Percentiles rank a stretch among this genome's conserved stretches.
phyloP scores from a whole-genome alignment of 768 basidiomycete species.

The Nevesoporus exiguus region DNA sequence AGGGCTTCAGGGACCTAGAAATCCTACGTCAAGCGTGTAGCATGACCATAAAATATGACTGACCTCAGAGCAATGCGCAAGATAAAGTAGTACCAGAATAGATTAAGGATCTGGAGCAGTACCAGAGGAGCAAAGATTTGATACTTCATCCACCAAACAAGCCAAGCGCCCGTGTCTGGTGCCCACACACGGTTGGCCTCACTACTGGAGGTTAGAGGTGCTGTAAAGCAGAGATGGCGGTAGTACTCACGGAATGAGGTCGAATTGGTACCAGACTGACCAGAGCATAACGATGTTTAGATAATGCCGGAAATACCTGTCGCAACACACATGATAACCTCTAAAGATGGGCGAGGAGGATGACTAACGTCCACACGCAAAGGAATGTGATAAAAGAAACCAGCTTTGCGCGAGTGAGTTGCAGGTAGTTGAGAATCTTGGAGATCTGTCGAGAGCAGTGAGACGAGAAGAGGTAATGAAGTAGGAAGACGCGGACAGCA shows the following conservation, averaged over 20 bases:
- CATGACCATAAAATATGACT: constrained; percentile 21
- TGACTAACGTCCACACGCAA: constrained; percentile 74
- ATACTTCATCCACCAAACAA: constrained; percentile 75
- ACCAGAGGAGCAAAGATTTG: constrained; percentile 76
- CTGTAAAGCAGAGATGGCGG: background rate
- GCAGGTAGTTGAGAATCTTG: constrained; percentile 87
- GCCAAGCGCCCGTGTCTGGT: constrained; percentile 61
- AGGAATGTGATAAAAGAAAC: constrained; percentile 65
- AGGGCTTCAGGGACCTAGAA: constrained; percentile 50
- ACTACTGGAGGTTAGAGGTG: constrained; percentile 33
- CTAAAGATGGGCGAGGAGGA: background rate
- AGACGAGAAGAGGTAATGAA: background rate
- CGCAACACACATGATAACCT: background rate
- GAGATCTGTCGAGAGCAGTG: constrained; percentile 49
- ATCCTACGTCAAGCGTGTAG: constrained; percentile 6
- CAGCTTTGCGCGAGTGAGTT: constrained; percentile 59
- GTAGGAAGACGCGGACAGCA: constrained; percentile 50
- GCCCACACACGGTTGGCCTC: constrained; percentile 54
- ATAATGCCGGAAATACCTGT: constrained; percentile 91
- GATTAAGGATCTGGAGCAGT: constrained; percentile 76
- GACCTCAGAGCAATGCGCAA: constrained; percentile 72
- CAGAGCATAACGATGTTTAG: constrained; percentile 82
- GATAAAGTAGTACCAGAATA: constrained; percentile 94
- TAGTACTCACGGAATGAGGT: constrained; percentile 65
- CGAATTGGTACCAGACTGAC: constrained; percentile 80